Percentiles rank a stretch among this genome's conserved stretches.
Conservation (phyloP, 306 rosid species). For the Senna tora region DNA sequence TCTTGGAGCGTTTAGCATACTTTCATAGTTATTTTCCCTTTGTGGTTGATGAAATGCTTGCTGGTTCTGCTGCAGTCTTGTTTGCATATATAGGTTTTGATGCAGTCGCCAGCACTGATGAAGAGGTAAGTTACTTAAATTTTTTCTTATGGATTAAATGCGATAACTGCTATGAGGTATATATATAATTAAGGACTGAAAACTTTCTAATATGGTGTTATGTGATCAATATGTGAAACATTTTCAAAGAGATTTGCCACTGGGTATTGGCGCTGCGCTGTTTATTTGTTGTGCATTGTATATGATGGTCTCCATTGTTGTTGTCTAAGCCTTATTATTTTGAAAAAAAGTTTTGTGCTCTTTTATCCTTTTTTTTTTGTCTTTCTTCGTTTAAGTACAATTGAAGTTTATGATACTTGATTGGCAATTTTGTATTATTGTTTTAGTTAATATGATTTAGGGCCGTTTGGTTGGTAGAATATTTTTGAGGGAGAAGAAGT, state of each 20-base stretch:
- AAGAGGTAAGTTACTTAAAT: constrained; percentile 55
- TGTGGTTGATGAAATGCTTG: constrained; percentile 92
- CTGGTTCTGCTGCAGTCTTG: constrained; percentile 96
- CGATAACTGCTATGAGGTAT: neutral
- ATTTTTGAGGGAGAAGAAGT: no score
- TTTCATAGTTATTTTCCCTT: constrained; percentile 78
- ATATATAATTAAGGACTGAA: constrained; percentile 12
- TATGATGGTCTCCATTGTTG: constrained; percentile 80
- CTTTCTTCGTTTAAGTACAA: no score
- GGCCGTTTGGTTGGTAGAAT: no score
- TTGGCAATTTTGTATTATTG: no score
- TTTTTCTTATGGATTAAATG: constrained; percentile 9
- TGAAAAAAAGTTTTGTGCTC: no score
- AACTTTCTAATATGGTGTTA: constrained; percentile 28
- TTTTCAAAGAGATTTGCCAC: constrained; percentile 90
- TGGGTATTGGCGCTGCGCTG: constrained; percentile 78
- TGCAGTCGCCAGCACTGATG: constrained; percentile 89
- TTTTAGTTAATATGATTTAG: no score
- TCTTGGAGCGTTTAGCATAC: no score
- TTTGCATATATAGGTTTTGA: constrained; percentile 92
- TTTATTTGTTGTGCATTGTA: constrained; percentile 86
- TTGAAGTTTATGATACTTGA: no score
- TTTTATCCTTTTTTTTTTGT: no score
- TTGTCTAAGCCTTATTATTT: constrained; percentile 85
- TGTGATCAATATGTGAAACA: constrained; percentile 72